Conservation (phyloP, 2,329 filamentous ascomycete species). For the Ophioceras dolichostomum region DNA sequence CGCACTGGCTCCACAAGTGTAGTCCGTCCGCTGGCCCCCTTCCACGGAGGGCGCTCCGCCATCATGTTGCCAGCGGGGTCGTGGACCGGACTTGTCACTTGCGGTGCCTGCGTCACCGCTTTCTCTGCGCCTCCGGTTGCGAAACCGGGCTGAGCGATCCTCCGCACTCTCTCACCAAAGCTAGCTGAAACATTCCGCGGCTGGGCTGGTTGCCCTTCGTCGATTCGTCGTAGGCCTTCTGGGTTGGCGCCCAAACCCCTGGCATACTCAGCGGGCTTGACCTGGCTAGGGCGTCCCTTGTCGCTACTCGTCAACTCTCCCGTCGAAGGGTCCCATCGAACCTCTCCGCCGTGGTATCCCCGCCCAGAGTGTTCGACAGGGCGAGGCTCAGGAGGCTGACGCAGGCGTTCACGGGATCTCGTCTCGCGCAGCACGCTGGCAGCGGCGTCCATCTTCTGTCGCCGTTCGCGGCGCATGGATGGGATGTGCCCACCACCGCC, state of each 20-base stretch:
- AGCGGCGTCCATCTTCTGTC: slow-evolving; percentile 28
- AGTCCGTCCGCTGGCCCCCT: slow-evolving; percentile 57
- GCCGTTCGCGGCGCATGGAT: slow-evolving; percentile 37
- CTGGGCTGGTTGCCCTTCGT: not conserved
- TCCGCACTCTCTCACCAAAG: slow-evolving; percentile 33
- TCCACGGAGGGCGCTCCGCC: slow-evolving; percentile 49
- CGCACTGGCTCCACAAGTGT: slow-evolving; percentile 51
- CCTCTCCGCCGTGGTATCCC: slow-evolving; percentile 23
- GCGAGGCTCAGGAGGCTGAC: slow-evolving; percentile 14
- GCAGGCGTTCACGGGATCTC: slow-evolving; percentile 22
- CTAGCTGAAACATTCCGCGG: slow-evolving; percentile 17
- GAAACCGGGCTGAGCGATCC: slow-evolving; percentile 16
- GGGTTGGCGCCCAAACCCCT: slow-evolving; percentile 12
- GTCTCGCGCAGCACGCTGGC: slow-evolving; percentile 23
- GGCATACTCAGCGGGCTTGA: slow-evolving; percentile 38
- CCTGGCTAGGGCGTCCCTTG: slow-evolving; percentile 41
- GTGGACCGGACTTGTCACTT: slow-evolving; percentile 12
- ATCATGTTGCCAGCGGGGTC: slow-evolving; percentile 23
- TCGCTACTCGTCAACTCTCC: slow-evolving; percentile 50
- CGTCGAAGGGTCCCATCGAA: slow-evolving; percentile 53
- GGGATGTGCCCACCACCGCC: slow-evolving; percentile 37
- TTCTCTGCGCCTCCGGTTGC: slow-evolving; percentile 10
- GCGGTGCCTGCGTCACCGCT: not conserved
- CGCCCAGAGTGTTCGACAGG: slow-evolving; percentile 5
- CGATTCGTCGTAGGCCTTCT: not conserved